Conservation (phyloP, 768 basidiomycete genomes). For the Boletus rubescentipes region DNA sequence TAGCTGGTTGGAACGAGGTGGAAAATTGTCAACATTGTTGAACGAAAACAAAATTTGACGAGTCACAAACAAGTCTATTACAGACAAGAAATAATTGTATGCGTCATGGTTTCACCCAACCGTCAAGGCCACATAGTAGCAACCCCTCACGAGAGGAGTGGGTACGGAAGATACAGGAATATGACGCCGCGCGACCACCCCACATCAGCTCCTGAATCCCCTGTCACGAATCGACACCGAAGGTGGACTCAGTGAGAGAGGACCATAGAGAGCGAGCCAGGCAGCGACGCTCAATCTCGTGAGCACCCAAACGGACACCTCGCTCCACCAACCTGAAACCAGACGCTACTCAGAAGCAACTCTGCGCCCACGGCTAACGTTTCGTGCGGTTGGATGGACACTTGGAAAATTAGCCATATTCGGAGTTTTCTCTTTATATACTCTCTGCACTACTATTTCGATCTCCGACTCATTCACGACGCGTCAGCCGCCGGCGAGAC, state of each 20-base stretch:
- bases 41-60: not conserved
- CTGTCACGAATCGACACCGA: slow-evolving; percentile 53
- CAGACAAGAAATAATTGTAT: slow-evolving; percentile 40
- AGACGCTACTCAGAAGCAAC: slow-evolving; percentile 53
- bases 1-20: no score
- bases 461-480: slow-evolving; percentile 27
- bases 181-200: slow-evolving; percentile 60
- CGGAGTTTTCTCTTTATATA: slow-evolving; percentile 32
- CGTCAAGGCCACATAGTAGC: slow-evolving; percentile 70
- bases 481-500: slow-evolving; percentile 16
- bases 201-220: slow-evolving; percentile 43
- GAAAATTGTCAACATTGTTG: no score
- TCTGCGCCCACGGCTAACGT: slow-evolving; percentile 53
- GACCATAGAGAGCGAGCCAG: slow-evolving; percentile 35
- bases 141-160: slow-evolving; percentile 31
- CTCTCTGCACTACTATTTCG: slow-evolving; percentile 18
- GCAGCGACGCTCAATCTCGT: slow-evolving; percentile 44
- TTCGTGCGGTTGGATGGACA: slow-evolving; percentile 72
- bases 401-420: slow-evolving; percentile 35
- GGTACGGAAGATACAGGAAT: slow-evolving; percentile 80
- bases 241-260: slow-evolving; percentile 47
- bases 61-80: not conserved
- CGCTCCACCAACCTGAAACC: slow-evolving; percentile 78
- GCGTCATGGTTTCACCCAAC: slow-evolving; percentile 82
- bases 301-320: slow-evolving; percentile 55